Base-by-base conservation (phyloP, 1,284 basidiomycete species). In the Ustilago sp. region DNA sequence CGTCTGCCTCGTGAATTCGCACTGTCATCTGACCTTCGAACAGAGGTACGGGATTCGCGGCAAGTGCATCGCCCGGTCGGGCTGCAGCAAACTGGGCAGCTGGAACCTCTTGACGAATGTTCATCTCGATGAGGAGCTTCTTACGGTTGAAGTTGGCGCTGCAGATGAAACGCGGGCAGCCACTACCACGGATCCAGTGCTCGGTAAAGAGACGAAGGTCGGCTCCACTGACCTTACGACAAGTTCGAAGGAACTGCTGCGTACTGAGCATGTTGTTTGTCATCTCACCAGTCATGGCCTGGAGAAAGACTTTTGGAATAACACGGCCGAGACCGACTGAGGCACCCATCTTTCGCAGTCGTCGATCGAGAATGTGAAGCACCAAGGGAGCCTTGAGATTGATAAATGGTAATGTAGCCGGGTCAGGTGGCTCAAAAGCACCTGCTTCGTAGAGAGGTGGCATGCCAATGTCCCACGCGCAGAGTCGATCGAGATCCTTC, bases 161-260 rank as follows among this genome's bases (percentile, higher is more conserved):
- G 86, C 98, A 93, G 1, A 90, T 90, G 86, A 99, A 95, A 11
- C 92, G 90, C 0, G 97, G 97, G 85, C 95, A 98, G 5, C 97
- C 97, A 84, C 94, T 96, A 13, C 95, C 95, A 83, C 95, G 97
- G 75, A 99, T 94, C 97, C 97, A 99, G 86, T 99, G 96, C 83
- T 98, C 94, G 32, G 94, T 93, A 85, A 99, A 99, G 31, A 90
- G 90, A 63, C 93, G 90, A 41, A 94, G 90, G 85, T 98, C 96
- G 31, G 80, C 84, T 23, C 87, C 86, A 81, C 94, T 95, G 55
- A 97, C 93, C 86, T 97, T 99, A 74, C 95, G 90, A 85, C 96
- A 99, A 48, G 91, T 94, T 60, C 95, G 89, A 73, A 99, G 89
- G 87, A 99, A 99, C 31, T 91, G 90, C 76, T 93, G 92, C 0